These are phyloP conservation scores for Schoenoplectus tabernaemontani DNA, from an alignment of 202 grass and related monocot genomes.

Conservation along the genomic window DNA sequence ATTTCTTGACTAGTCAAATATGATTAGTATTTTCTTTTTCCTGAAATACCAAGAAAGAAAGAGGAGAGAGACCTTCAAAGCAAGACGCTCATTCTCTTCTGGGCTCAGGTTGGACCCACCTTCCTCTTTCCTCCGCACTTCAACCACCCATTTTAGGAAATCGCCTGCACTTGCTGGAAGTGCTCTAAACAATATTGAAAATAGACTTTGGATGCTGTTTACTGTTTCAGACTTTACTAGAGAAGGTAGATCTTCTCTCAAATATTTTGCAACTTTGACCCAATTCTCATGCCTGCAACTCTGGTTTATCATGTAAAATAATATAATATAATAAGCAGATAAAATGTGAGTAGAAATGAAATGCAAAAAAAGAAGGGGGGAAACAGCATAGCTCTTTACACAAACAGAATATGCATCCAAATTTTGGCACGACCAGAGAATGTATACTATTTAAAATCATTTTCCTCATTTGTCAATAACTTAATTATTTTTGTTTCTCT, in stretches of 20 bases:
- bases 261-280: slow-evolving; percentile 63
- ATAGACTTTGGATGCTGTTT: slow-evolving; percentile 32
- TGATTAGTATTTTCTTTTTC: neutral
- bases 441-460: neutral
- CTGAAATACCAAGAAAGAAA: neutral
- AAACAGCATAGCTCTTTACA: neutral
- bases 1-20: neutral
- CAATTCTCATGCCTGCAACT: slow-evolving; percentile 69
- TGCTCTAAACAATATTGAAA: slow-evolving; percentile 31
- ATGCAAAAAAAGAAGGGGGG: neutral
- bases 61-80: slow-evolving; percentile 39
- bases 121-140: slow-evolving; percentile 87
- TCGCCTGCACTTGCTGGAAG: slow-evolving; percentile 65
- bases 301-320: slow-evolving; percentile 27
- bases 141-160: slow-evolving; percentile 84
- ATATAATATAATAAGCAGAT: too few species aligned
- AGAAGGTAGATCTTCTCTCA: slow-evolving; percentile 47
- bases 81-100: slow-evolving; percentile 60
- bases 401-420: neutral
- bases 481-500: neutral
- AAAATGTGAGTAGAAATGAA: neutral
- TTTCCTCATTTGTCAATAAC: neutral
- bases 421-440: neutral
- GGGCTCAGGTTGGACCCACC: slow-evolving; percentile 34
- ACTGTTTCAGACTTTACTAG: slow-evolving; percentile 49